phyloP scores from a whole-genome alignment of 805 yeast genomes.

The Barnettozyma populi region DNA sequence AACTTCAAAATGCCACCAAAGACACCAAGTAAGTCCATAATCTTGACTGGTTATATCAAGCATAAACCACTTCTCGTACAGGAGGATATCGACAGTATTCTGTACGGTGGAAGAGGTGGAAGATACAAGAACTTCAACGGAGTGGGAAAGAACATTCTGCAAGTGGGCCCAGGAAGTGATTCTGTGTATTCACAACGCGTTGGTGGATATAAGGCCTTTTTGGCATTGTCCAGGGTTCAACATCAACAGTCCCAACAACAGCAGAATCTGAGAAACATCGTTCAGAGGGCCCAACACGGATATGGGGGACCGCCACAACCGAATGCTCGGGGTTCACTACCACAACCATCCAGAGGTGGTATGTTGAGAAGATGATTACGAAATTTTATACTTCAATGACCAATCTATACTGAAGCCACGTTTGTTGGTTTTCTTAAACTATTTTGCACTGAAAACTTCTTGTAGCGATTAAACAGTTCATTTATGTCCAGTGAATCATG shows the following conservation, averaged over 20 bases:
- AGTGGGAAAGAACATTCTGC: constrained; percentile 33
- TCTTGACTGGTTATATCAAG: constrained; percentile 72
- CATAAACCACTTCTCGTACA: constrained; percentile 55
- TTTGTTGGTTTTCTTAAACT: not conserved
- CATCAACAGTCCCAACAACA: constrained; percentile 15
- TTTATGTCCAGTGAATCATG: not conserved
- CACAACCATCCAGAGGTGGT: constrained; percentile 24
- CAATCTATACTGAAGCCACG: not conserved
- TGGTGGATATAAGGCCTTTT: constrained; percentile 47
- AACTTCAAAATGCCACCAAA: constrained; percentile 58
- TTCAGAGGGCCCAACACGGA: constrained; percentile 8
- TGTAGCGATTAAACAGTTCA: no score
- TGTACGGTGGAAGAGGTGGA: constrained; percentile 38
- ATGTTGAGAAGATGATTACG: constrained; percentile 16
- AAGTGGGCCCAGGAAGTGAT: constrained; percentile 45
- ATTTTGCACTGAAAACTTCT: not conserved
- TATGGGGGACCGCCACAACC: not conserved
- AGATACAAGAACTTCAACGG: constrained; percentile 26
- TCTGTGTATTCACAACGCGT: constrained; percentile 40
- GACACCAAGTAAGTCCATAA: constrained; percentile 67
- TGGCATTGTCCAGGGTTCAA: constrained; percentile 19
- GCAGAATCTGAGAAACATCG: constrained; percentile 11
- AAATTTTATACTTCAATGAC: not conserved
- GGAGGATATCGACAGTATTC: constrained; percentile 61
- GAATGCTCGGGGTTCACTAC: constrained; percentile 5